Conservation (phyloP, 331 rosid species). For the Spiraea crenata region DNA sequence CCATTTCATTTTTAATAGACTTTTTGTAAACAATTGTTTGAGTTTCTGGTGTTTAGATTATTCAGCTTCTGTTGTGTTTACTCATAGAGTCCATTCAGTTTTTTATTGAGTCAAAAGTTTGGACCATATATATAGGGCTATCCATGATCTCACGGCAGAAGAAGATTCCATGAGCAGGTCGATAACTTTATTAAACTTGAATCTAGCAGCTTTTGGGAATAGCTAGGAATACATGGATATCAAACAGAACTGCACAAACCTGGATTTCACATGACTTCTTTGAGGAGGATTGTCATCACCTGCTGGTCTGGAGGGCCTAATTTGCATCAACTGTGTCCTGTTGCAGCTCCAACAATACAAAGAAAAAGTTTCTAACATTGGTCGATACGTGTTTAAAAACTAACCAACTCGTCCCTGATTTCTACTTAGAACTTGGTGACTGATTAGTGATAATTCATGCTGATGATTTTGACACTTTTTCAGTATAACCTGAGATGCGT, state of each 20-base stretch:
- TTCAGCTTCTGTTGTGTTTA: not conserved
- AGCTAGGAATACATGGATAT: not conserved
- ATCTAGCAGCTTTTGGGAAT: not conserved
- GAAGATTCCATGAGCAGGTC: not conserved
- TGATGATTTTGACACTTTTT: too few species aligned
- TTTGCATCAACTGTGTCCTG: not conserved
- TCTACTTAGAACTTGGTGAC: too few species aligned
- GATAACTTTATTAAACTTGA: not conserved
- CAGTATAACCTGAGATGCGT: too few species aligned
- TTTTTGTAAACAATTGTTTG: slow-evolving; percentile 1
- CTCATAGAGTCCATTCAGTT: not conserved
- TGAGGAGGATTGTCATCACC: too few species aligned
- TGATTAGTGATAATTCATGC: too few species aligned
- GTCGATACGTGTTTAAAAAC: too few species aligned
- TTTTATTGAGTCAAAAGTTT: not conserved
- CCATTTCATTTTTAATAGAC: slow-evolving; percentile 5
- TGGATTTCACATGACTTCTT: too few species aligned
- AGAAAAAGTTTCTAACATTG: too few species aligned
- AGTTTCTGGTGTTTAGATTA: not conserved
- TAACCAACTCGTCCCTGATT: too few species aligned
- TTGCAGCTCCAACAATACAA: not conserved
- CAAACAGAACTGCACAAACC: not conserved
- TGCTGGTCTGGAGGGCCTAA: not conserved
- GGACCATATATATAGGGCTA: not conserved
- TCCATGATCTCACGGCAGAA: not conserved